A percentile compares a stretch with the other conserved stretches of the same genome.
Conservation (phyloP, 2,329 filamentous ascomycete genomes). For the Thyridium curvatum region DNA sequence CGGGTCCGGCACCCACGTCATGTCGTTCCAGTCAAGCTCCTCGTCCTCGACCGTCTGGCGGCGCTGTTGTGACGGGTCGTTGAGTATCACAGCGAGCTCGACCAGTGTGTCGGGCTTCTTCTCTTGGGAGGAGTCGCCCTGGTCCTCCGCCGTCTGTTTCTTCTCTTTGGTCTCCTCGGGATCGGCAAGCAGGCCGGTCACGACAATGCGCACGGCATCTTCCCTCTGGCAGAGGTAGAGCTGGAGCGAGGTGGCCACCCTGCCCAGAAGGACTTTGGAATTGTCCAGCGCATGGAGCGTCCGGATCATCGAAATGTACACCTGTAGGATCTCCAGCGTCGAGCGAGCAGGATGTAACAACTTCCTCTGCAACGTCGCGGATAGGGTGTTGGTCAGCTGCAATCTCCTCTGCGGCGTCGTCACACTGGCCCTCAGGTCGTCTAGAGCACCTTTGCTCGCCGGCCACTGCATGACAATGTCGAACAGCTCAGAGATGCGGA, state of each 20-base stretch:
- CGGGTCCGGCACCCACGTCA: constrained; percentile 89
- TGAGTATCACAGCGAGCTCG: constrained; percentile 62
- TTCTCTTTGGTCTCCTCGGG: constrained; percentile 37
- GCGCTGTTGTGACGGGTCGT: constrained; percentile 50
- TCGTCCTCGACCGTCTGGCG: constrained; percentile 52
- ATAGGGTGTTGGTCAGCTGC: constrained; percentile 65
- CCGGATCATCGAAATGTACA: constrained; percentile 74
- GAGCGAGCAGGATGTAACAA: constrained; percentile 71
- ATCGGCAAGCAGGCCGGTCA: constrained; percentile 64
- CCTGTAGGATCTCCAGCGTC: constrained; percentile 67
- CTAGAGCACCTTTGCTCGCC: constrained; percentile 60
- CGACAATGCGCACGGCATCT: constrained; percentile 72
- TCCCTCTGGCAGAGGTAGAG: constrained; percentile 69
- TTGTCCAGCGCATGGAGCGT: constrained; percentile 71
- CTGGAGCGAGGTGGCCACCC: constrained; percentile 67
- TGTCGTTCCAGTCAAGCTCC: constrained; percentile 83
- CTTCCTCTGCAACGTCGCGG: constrained; percentile 55
- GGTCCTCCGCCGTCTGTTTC: constrained; percentile 8
- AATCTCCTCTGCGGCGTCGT: constrained; percentile 62
- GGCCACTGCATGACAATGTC: constrained; percentile 77
- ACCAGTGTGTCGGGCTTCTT: constrained; percentile 43
- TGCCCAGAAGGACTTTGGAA: constrained; percentile 69
- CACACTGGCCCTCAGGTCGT: constrained; percentile 67
- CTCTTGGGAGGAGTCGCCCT: neutral
- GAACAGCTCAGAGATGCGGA: constrained; percentile 67